Percentiles rank a stretch among this genome's conserved stretches.
phyloP scores from a whole-genome alignment of 352 stramenopile species.

The Globisporangium abappressorium region DNA sequence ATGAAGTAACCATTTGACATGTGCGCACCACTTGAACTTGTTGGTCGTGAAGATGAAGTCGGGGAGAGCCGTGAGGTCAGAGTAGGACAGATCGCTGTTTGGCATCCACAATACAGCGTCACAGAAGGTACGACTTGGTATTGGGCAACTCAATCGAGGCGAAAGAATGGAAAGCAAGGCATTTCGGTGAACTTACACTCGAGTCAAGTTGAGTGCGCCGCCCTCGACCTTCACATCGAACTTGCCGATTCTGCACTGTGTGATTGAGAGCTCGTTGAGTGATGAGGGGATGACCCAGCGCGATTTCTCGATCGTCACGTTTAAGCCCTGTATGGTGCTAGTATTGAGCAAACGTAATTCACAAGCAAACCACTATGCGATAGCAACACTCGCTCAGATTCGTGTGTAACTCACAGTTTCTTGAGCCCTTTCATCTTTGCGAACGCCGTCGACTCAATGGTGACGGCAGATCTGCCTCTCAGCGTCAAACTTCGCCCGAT shows the following conservation, averaged over 20 bases:
- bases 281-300: slow-evolving; percentile 5
- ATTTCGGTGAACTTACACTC: background rate
- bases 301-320: slow-evolving; percentile 1
- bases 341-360: background rate
- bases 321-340: slow-evolving; percentile 2
- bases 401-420: slow-evolving; percentile 1
- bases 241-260: background rate
- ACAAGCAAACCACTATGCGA: background rate
- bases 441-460: background rate
- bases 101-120: background rate
- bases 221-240: slow-evolving; percentile 4
- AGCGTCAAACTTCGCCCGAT: background rate
- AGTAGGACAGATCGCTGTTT: slow-evolving; percentile 3
- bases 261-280: slow-evolving; percentile 4
- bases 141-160: too few relatives aligned
- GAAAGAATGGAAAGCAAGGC: too few relatives aligned
- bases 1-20: background rate
- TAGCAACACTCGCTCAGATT: background rate
- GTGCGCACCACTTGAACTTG: background rate
- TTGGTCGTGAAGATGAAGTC: slow-evolving; percentile 12
- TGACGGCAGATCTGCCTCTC: background rate
- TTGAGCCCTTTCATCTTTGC: slow-evolving; percentile 1
- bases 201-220: background rate
- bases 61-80: background rate
- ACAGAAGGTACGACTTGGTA: background rate